Evolutionary conservation across 805 yeast genomes (phyloP).

Genomic region (Metschnikowia similis): DNA sequence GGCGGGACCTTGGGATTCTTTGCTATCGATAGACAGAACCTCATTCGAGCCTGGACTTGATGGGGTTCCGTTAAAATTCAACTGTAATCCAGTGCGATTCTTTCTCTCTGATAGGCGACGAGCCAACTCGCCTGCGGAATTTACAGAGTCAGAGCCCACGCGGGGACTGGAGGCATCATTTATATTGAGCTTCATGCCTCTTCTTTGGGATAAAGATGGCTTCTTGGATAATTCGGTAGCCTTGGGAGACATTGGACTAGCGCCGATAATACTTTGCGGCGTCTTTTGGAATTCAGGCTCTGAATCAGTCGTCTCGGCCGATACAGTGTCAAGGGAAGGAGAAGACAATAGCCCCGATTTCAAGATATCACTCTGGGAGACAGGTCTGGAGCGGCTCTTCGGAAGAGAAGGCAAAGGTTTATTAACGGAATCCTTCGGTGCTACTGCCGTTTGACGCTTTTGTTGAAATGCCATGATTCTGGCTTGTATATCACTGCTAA

Average conservation of each 20-base stretch:
- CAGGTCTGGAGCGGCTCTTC: conserved; percentile 8
- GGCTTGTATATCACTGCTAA: conserved; percentile 81
- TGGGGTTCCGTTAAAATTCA: conserved; percentile 23
- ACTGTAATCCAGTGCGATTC: conserved; percentile 36
- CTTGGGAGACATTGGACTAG: conserved; percentile 1
- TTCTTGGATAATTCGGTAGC: conserved; percentile 25
- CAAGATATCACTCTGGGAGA: conserved; percentile 10
- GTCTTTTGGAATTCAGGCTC: not conserved
- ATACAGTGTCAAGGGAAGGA: conserved; percentile 6
- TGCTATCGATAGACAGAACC: conserved; percentile 16
- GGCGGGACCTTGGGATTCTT: conserved; percentile 10
- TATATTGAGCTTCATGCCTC: conserved; percentile 51
- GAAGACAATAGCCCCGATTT: conserved; percentile 9
- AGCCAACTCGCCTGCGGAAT: conserved; percentile 32
- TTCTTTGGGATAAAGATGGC: conserved; percentile 48
- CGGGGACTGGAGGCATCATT: conserved; percentile 19
- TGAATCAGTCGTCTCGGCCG: not conserved
- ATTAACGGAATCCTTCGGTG: conserved; percentile 7
- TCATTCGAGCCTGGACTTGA: conserved; percentile 18
- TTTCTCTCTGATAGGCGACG: conserved; percentile 37
- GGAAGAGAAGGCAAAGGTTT: conserved; percentile 18
- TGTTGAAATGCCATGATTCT: conserved; percentile 84
- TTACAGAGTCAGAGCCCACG: conserved; percentile 9
- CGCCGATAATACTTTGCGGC: conserved; percentile 1
- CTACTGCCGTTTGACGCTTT: conserved; percentile 41